A percentile compares a stretch with the other conserved stretches of the same genome.
phyloP scores from a whole-genome alignment of 768 basidiomycete genomes.

The Ramaria rubella region DNA sequence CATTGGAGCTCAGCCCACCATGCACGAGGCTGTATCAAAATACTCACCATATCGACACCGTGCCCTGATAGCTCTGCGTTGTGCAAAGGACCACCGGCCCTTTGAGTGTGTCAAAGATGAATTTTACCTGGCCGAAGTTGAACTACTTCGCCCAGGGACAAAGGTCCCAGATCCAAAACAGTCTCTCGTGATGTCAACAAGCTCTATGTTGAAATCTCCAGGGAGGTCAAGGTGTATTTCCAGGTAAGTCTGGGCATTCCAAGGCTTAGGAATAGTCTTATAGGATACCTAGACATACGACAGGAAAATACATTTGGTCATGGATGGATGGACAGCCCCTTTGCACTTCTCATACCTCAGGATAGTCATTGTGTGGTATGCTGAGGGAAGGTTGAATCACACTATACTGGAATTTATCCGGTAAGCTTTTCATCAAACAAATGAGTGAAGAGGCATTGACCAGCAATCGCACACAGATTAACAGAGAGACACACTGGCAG shows the following conservation, averaged over 20 bases:
- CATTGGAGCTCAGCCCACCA: neutral
- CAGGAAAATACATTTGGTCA: slow-evolving; percentile 25
- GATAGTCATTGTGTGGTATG: slow-evolving; percentile 26
- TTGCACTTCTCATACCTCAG: slow-evolving; percentile 25
- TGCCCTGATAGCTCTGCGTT: slow-evolving; percentile 22
- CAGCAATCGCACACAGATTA: no score
- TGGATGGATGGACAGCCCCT: no score
- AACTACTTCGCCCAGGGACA: slow-evolving; percentile 24
- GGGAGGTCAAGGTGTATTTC: neutral
- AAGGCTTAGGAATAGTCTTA: neutral
- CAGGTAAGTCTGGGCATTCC: neutral
- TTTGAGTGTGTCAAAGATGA: slow-evolving; percentile 22
- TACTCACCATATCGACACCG: slow-evolving; percentile 13
- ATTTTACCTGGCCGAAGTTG: slow-evolving; percentile 23
- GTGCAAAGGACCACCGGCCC: slow-evolving; percentile 18
- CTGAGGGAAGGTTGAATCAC: slow-evolving; percentile 22
- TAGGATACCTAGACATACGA: slow-evolving; percentile 9
- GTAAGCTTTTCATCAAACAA: slow-evolving; percentile 14
- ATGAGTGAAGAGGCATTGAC: no score
- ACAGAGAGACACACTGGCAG: slow-evolving; percentile 23
- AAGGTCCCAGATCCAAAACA: slow-evolving; percentile 20
- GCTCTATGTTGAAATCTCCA: slow-evolving; percentile 11
- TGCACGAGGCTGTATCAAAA: neutral
- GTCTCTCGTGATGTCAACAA: slow-evolving; percentile 18
- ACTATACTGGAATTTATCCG: slow-evolving; percentile 29